Percentiles rank a stretch among this genome's conserved stretches.
Conservation (phyloP, 2,329 filamentous ascomycete species). For the Ophioceras dolichostomum region DNA sequence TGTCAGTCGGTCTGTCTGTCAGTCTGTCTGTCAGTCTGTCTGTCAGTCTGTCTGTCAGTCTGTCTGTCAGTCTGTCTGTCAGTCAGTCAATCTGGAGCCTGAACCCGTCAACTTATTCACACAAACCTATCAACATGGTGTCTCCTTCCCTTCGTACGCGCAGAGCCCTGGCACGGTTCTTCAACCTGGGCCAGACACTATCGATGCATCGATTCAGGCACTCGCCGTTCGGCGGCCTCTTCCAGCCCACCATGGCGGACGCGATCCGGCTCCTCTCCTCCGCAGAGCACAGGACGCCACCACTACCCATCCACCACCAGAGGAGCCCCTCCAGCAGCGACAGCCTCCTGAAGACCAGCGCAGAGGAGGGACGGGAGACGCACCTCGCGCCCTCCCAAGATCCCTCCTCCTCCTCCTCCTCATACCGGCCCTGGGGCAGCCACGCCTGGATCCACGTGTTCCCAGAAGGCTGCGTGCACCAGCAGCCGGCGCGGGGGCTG, state of each 20-base stretch:
- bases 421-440: conserved; percentile 50
- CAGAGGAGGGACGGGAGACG: no score
- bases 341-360: neutral
- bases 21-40: no score
- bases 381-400: conserved; percentile 3
- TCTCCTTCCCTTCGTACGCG: neutral
- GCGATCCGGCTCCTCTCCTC: conserved; percentile 71
- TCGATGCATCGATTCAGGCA: conserved; percentile 75
- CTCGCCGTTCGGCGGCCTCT: conserved; percentile 70
- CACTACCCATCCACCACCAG: no score
- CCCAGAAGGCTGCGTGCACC: conserved; percentile 89
- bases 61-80: no score
- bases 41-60: neutral
- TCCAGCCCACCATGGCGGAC: conserved; percentile 80
- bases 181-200: conserved; percentile 77
- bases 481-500: conserved; percentile 65
- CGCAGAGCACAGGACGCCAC: conserved; percentile 6
- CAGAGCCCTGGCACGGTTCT: conserved; percentile 65
- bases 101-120: no score
- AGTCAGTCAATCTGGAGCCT: no score
- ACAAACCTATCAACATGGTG: no score
- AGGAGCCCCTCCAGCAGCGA: neutral
- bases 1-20: no score
- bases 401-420: conserved; percentile 45
- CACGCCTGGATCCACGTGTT: conserved; percentile 91